Evolutionary conservation across 257 asterid species (phyloP).

Genomic region (Apocynum venetum): DNA sequence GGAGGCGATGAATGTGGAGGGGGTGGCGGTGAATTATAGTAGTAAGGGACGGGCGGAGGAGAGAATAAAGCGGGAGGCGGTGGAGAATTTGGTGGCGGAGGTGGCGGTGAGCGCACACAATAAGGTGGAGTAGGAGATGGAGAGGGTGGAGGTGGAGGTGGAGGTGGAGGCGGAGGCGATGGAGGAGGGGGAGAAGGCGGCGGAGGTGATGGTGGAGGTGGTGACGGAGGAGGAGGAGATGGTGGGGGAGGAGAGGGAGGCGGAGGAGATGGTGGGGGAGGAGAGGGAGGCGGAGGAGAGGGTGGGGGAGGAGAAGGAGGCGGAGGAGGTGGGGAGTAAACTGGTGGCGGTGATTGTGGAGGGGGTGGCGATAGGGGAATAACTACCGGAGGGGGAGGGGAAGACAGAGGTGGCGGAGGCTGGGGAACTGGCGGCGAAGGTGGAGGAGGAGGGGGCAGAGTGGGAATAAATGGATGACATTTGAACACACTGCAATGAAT

Average conservation of each 20-base stretch:
- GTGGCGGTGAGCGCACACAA: constrained; percentile 44
- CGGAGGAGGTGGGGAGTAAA: too few relatives aligned
- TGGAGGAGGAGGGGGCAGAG: constrained; percentile 28
- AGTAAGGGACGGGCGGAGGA: constrained; percentile 22
- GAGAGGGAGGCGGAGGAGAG: constrained; percentile 26
- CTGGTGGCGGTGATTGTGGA: constrained; percentile 15
- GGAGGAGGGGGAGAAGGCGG: constrained; percentile 17
- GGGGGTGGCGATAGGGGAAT: constrained; percentile 4
- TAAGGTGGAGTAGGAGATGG: constrained; percentile 37
- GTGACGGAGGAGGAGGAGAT: constrained; percentile 8
- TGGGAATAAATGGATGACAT: constrained; percentile 64
- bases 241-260: constrained; percentile 27
- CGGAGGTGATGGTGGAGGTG: constrained; percentile 39
- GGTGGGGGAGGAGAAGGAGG: too few relatives aligned
- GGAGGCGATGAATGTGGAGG: constrained; percentile 31
- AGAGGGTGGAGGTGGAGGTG: constrained; percentile 19
- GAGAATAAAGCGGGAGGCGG: constrained; percentile 42
- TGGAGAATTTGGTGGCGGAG: constrained; percentile 48
- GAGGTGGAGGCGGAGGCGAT: too few relatives aligned
- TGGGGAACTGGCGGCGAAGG: constrained; percentile 24
- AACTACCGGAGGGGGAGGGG: constrained; percentile 28
- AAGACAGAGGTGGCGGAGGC: constrained; percentile 9
- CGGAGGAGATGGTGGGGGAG: constrained; percentile 13
- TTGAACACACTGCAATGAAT: constrained; percentile 69
- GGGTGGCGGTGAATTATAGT: constrained; percentile 26